Base-by-base conservation (phyloP, 1,284 basidiomycete species). In the Cryptococcus amylolentus region DNA sequence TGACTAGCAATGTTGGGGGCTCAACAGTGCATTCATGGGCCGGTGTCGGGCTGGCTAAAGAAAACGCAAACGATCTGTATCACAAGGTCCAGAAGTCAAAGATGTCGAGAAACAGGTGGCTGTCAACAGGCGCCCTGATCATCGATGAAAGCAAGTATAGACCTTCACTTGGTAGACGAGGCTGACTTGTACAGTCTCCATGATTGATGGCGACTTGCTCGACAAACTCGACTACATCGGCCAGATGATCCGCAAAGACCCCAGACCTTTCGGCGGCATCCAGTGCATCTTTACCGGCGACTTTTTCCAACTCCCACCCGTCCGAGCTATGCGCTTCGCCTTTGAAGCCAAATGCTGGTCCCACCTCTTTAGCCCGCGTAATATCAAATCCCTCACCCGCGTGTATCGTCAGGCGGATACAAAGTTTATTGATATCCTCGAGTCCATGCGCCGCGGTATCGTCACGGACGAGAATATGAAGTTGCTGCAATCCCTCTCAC, bases 261-360 rank as follows among this genome's bases (percentile, higher is more conserved):
- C 75, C 0, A 72, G 77, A 47, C 88, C 92, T 0, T 98, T 98
- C 63, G 94, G 95, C 10, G 93, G 93, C 1, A 88, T 98, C 88
- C 86, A 94, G 86, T 76, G 98, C 48, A 84, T 93, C 58, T 82
- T 96, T 13, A 94, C 91, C 1, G 94, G 94, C 23, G 94, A 98
- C 72, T 98, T 98, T 78, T 96, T 91, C 78, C 94, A 98, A 72
- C 80, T 98, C 5, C 94, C 95, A 1, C 94, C 95, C 0, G 91
- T 98, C 6, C 60, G 88, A 84, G 16, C 27, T 9, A 10, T 14
- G 10, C 37, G 50, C 28, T 74, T 67, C 44, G 69, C 67, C 0
- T 74, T 74, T 48, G 67, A 74, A 37, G 63, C 71, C 1, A 42
- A 55, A 4, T 63, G 51, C 23, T 74, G 72, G 72, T 37, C 54